phyloP scores from a whole-genome alignment of 306 rosid genomes.

The Geum urbanum region DNA sequence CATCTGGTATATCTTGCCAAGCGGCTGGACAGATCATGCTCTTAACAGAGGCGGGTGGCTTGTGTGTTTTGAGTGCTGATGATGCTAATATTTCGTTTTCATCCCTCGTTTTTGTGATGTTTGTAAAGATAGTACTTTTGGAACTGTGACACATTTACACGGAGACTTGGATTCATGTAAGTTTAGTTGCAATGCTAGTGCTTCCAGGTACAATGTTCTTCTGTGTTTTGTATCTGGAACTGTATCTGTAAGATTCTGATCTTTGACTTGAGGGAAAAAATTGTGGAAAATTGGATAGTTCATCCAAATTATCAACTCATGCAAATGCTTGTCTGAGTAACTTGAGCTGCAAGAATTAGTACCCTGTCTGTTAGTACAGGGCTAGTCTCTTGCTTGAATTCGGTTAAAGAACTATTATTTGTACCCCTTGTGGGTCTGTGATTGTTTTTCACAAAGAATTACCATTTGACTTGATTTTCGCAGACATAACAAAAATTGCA shows the following conservation, averaged over 20 bases:
- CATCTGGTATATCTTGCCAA: slow-evolving; percentile 59
- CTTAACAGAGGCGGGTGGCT: neutral
- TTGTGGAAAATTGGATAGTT: too few species aligned
- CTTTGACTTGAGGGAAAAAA: too few species aligned
- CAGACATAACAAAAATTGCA: too few species aligned
- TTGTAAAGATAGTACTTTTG: neutral
- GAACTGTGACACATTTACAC: neutral
- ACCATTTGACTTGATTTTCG: too few species aligned
- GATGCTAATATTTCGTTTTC: neutral
- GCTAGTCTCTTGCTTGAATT: too few species aligned
- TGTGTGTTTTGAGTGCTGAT: neutral
- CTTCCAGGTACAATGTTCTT: neutral
- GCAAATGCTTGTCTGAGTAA: too few species aligned
- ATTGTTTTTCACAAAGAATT: too few species aligned
- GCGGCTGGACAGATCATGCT: slow-evolving; percentile 18
- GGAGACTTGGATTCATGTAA: neutral
- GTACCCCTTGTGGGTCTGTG: too few species aligned
- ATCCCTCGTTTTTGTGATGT: neutral
- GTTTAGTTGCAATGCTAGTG: neutral
- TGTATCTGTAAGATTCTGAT: neutral
- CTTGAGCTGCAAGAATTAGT: too few species aligned
- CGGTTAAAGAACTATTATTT: too few species aligned
- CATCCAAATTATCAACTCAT: too few species aligned
- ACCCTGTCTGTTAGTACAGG: too few species aligned
- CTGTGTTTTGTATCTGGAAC: neutral